Evolutionary conservation across 768 basidiomycete genomes (phyloP).

Genomic region (Leccinum uliginosum): DNA sequence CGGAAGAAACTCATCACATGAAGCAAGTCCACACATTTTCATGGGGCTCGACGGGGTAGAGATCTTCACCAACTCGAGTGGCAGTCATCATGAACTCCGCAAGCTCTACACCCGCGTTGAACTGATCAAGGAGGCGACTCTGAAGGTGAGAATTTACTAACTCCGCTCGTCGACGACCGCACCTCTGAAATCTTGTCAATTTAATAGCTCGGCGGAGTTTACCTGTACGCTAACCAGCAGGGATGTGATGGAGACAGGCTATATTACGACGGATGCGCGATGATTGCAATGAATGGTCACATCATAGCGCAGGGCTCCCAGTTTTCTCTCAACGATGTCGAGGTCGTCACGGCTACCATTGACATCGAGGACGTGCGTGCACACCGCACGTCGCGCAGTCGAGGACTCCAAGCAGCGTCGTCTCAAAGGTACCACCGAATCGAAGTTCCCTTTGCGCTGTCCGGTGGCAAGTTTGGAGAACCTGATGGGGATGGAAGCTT

Average conservation of each 20-base stretch:
- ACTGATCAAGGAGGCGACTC: constrained; percentile 93
- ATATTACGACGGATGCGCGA: constrained; percentile 95
- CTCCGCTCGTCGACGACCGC: neutral
- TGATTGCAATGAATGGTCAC: constrained; percentile 93
- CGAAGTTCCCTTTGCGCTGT: constrained; percentile 75
- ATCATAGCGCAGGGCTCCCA: constrained; percentile 95
- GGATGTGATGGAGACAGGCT: constrained; percentile 97
- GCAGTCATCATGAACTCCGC: constrained; percentile 97
- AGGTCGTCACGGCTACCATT: constrained; percentile 92
- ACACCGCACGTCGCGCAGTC: constrained; percentile 77
- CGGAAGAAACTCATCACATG: neutral
- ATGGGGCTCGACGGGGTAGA: constrained; percentile 99
- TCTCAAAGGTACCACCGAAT: constrained; percentile 76
- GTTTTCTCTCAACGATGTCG: constrained; percentile 93
- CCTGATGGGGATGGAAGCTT: constrained; percentile 48
- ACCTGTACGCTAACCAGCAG: constrained; percentile 98
- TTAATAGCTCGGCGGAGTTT: constrained; percentile 85
- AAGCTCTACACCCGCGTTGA: constrained; percentile 90
- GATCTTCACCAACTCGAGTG: constrained; percentile 98
- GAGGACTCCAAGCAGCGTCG: constrained; percentile 85
- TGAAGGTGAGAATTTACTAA: constrained; percentile 55
- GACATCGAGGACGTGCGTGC: constrained; percentile 96
- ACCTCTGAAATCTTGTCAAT: neutral
- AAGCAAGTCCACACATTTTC: constrained; percentile 81
- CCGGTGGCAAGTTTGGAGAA: constrained; percentile 68